Evolutionary conservation across 805 yeast species (phyloP).

Genomic region (Saturnispora diversa): DNA sequence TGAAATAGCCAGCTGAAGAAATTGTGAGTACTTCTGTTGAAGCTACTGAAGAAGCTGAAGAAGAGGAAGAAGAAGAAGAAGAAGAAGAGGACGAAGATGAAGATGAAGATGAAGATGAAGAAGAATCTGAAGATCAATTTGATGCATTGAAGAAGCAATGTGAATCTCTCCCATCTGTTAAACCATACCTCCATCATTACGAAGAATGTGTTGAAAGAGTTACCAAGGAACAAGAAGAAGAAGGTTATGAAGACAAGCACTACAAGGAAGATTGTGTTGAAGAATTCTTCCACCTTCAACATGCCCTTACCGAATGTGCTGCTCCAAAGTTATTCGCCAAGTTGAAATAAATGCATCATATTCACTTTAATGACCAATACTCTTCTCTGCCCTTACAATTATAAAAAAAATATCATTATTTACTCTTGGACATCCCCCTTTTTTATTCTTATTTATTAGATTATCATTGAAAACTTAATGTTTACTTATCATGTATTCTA

Average conservation of each 20-base stretch:
- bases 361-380: slow-evolving; percentile 2
- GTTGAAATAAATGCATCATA: slow-evolving; percentile 48
- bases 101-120: slow-evolving; percentile 41
- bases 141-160: slow-evolving; percentile 65
- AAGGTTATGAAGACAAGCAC: slow-evolving; percentile 66
- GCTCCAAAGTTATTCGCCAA: slow-evolving; percentile 84
- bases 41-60: slow-evolving; percentile 53
- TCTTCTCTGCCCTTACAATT: no score
- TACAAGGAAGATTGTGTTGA: slow-evolving; percentile 97
- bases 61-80: slow-evolving; percentile 35
- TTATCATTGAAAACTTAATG: background rate
- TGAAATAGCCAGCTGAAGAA: slow-evolving; percentile 27
- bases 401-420: background rate
- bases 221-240: slow-evolving; percentile 76
- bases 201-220: slow-evolving; percentile 95
- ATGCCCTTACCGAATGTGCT: slow-evolving; percentile 84
- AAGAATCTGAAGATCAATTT: slow-evolving; percentile 56
- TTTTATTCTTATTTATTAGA: slow-evolving; percentile 1
- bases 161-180: slow-evolving; percentile 56
- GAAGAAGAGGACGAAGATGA: slow-evolving; percentile 35
- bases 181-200: slow-evolving; percentile 76
- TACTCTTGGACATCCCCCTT: background rate
- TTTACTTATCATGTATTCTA: no score
- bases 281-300: slow-evolving; percentile 95
- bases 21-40: slow-evolving; percentile 31